Percentiles rank a stretch among this genome's conserved stretches.
These are phyloP conservation scores for Apiospora rasikravindrae DNA, from an alignment of 2,329 filamentous ascomycete genomes.

Conservation along the genomic window DNA sequence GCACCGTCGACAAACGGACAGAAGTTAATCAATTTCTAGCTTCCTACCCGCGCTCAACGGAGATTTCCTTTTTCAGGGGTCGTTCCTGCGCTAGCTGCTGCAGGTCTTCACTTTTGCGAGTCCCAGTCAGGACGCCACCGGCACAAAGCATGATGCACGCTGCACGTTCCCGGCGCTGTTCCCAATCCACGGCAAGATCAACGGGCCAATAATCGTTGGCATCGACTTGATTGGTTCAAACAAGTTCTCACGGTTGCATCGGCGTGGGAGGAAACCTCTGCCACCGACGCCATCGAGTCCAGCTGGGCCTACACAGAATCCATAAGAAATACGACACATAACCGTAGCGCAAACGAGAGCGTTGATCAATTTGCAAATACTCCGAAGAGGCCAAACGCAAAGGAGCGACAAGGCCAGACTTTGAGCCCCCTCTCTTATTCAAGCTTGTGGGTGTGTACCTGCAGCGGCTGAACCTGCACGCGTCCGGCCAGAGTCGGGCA, in stretches of 20 bases:
- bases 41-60: conserved; percentile 1
- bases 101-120: not conserved
- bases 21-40: not conserved
- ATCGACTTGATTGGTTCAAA: not conserved
- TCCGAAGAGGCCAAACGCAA: not conserved
- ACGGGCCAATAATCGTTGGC: not conserved
- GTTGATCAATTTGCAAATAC: not conserved
- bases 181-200: not conserved
- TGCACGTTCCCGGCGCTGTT: conserved; percentile 2
- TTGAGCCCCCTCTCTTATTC: not conserved
- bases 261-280: not conserved
- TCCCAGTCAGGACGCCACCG: conserved; percentile 3
- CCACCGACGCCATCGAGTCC: not conserved
- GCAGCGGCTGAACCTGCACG: conserved; percentile 12
- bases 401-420: no score
- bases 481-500: conserved; percentile 7
- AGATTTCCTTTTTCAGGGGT: conserved; percentile 12
- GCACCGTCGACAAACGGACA: not conserved
- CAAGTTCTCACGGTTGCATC: not conserved
- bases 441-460: conserved; percentile 10
- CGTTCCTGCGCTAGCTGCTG: not conserved
- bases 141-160: not conserved
- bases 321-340: no score
- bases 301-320: not conserved
- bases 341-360: not conserved